A percentile compares a stretch with the other conserved stretches of the same genome.
phyloP scores from a whole-genome alignment of 2,329 filamentous ascomycete species.

The Pseudogymnoascus sp. region DNA sequence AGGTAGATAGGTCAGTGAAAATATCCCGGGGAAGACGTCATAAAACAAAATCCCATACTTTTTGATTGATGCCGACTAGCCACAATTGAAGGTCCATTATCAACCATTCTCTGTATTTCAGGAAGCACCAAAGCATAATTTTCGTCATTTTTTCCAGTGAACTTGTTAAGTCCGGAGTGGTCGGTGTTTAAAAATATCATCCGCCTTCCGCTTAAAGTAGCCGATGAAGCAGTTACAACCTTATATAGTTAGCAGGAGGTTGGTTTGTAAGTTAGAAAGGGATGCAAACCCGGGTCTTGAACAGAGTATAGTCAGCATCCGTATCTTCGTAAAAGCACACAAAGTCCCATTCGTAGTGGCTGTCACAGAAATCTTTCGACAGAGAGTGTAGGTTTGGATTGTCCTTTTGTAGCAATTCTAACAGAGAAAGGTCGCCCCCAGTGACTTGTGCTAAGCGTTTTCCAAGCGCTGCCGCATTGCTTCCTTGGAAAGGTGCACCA shows the following conservation, averaged over 20 bases:
- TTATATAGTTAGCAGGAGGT: slow-evolving; percentile 1
- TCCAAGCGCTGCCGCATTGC: slow-evolving; percentile 9
- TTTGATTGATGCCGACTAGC: background rate
- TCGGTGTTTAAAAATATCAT: slow-evolving; percentile 16
- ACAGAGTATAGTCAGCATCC: background rate
- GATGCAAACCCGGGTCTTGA: slow-evolving; percentile 8
- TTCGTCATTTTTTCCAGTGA: slow-evolving; percentile 15
- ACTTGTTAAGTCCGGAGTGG: slow-evolving; percentile 19
- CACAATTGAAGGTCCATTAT: slow-evolving; percentile 10
- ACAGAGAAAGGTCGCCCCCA: background rate
- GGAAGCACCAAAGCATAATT: slow-evolving; percentile 15
- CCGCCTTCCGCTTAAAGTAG: slow-evolving; percentile 12
- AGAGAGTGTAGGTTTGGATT: slow-evolving; percentile 9
- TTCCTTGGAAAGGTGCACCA: slow-evolving; percentile 17
- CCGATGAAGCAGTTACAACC: slow-evolving; percentile 12
- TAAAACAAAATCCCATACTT: background rate
- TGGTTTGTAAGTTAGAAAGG: background rate
- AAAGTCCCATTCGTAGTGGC: slow-evolving; percentile 10
- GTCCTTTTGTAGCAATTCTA: slow-evolving; percentile 13
- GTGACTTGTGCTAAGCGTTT: slow-evolving; percentile 2
- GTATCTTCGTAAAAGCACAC: slow-evolving; percentile 14
- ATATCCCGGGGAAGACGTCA: background rate
- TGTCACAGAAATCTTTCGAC: slow-evolving; percentile 10
- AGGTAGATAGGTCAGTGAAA: background rate
- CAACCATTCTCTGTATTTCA: slow-evolving; percentile 16